A percentile compares a stretch with the other conserved stretches of the same genome.
These are phyloP conservation scores for Monascus purpureus DNA, from an alignment of 495 filamentous ascomycete genomes.

Conservation along the genomic window DNA sequence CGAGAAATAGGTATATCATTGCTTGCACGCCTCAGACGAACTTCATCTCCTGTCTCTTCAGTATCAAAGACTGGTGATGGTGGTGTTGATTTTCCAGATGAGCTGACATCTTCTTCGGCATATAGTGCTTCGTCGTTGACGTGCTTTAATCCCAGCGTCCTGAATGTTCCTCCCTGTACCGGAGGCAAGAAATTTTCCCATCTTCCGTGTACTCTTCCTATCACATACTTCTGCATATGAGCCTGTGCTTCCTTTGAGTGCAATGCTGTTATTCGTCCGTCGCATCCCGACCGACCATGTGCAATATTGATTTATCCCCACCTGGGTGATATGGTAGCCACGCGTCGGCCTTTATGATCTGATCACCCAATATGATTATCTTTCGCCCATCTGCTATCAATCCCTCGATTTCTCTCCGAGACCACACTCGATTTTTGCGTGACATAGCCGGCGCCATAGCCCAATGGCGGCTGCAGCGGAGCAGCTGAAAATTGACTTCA, in stretches of 20 bases:
- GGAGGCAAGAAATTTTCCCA: conserved; percentile 74
- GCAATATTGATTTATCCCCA: conserved; percentile 67
- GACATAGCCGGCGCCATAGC: no score
- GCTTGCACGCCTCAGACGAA: conserved; percentile 52
- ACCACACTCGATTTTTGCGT: no score
- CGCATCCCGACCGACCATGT: conserved; percentile 80
- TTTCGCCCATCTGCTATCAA: conserved; percentile 60
- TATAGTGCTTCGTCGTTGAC: not conserved
- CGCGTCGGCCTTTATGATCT: conserved; percentile 63
- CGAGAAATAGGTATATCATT: no score
- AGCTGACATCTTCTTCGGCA: conserved; percentile 1
- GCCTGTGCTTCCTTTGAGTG: not conserved
- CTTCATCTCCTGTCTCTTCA: conserved; percentile 50
- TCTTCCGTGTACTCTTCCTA: conserved; percentile 54
- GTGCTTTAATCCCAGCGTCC: no score
- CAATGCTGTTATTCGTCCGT: conserved; percentile 47
- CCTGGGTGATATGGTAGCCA: conserved; percentile 79
- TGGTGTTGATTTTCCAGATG: not conserved
- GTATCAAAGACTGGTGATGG: conserved; percentile 33
- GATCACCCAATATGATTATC: conserved; percentile 61
- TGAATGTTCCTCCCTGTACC: conserved; percentile 52
- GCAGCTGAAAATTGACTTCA: no score
- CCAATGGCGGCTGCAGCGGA: no score
- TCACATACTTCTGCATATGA: conserved; percentile 35
- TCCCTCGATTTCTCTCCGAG: no score